Conservation (phyloP, 2,329 filamentous ascomycete genomes). For the Ophiocordyceps sinensis region DNA sequence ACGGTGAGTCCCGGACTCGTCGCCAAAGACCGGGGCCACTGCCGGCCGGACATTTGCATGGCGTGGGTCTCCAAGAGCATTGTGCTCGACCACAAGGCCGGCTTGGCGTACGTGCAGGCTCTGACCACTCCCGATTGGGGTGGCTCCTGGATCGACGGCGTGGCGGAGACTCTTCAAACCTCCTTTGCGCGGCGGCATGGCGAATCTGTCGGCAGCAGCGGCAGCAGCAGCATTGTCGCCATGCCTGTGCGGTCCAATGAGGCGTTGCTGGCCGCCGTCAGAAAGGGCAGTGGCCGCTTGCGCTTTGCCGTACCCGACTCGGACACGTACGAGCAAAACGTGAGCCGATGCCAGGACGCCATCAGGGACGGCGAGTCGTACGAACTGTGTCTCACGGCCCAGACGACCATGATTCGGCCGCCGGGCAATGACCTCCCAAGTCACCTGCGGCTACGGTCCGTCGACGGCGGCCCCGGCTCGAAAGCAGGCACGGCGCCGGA, state of each 20-base stretch:
- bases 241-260: constrained; percentile 6
- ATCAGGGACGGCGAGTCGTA: constrained; percentile 72
- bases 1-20: constrained; percentile 16
- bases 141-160: constrained; percentile 16
- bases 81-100: constrained; percentile 56
- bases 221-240: neutral
- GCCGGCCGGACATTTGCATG: constrained; percentile 57
- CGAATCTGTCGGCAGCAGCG: constrained; percentile 1
- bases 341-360: constrained; percentile 53
- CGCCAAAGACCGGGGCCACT: constrained; percentile 15
- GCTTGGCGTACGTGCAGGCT: constrained; percentile 48
- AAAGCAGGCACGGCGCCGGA: neutral
- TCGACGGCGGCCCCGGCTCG: neutral
- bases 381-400: constrained; percentile 69
- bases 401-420: constrained; percentile 46
- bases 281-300: constrained; percentile 4
- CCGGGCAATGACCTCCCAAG: constrained; percentile 27
- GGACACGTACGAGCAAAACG: constrained; percentile 47
- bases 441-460: constrained; percentile 3
- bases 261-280: constrained; percentile 5
- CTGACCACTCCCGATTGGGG: constrained; percentile 12
- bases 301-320: constrained; percentile 25
- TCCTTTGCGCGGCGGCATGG: constrained; percentile 18
- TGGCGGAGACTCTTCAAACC: constrained; percentile 14
- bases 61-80: constrained; percentile 65